Percentiles rank a stretch among this genome's conserved stretches.
phyloP scores from a whole-genome alignment of 2,329 filamentous ascomycete genomes.

The Colletotrichum coccodes region DNA sequence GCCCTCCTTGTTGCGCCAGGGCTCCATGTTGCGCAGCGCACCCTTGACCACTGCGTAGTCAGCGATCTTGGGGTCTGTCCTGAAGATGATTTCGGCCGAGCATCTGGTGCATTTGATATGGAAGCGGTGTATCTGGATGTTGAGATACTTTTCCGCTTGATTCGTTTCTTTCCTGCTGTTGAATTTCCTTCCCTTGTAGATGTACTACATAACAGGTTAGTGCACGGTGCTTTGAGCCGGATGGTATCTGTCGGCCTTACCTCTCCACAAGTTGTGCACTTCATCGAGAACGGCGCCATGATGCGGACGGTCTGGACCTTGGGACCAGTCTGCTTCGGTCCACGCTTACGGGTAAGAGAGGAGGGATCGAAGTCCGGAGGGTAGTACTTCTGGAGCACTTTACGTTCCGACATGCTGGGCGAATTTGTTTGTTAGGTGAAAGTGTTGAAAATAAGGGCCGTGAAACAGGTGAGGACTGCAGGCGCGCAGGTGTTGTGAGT shows the following conservation, averaged over 20 bases:
- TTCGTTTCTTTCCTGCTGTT: constrained; percentile 94
- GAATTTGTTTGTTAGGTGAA: background rate
- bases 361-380: constrained; percentile 91
- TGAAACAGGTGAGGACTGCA: no score
- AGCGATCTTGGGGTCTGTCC: constrained; percentile 94
- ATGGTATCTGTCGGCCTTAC: constrained; percentile 24
- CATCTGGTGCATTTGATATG: constrained; percentile 85
- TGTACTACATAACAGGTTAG: constrained; percentile 60
- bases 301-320: constrained; percentile 88
- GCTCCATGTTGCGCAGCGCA: constrained; percentile 92
- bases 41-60: constrained; percentile 86
- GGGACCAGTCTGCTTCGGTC: constrained; percentile 77
- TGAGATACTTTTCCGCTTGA: constrained; percentile 86
- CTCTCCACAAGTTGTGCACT: constrained; percentile 71
- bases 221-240: no score
- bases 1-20: constrained; percentile 76
- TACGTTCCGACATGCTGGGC: constrained; percentile 82
- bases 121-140: constrained; percentile 88
- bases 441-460: background rate
- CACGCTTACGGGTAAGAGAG: constrained; percentile 76
- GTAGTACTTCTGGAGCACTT: constrained; percentile 76
- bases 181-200: constrained; percentile 94
- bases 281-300: constrained; percentile 89
- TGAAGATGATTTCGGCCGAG: constrained; percentile 80
- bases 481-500: background rate